Conservation (phyloP, 768 basidiomycete species). For the Mycena filopes region DNA sequence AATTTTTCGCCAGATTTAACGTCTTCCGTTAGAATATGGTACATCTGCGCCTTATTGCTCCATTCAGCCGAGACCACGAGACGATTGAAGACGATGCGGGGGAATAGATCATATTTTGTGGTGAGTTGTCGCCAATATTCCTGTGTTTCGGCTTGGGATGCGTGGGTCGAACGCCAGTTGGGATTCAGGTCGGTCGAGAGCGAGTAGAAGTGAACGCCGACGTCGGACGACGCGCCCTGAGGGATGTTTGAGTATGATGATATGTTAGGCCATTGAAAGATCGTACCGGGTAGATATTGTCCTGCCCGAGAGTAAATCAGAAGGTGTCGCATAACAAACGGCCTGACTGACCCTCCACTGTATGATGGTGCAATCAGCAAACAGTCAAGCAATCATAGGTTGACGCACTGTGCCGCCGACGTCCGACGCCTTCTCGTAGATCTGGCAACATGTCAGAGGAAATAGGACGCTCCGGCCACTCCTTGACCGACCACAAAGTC, state of each 20-base stretch:
- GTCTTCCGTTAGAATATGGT: constrained; percentile 44
- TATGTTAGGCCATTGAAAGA: neutral
- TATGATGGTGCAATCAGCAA: no score
- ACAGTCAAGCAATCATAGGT: no score
- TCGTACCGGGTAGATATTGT: constrained; percentile 48
- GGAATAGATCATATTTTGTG: constrained; percentile 53
- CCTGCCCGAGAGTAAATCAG: constrained; percentile 34
- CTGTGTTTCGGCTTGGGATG: constrained; percentile 53
- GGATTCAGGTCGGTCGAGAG: constrained; percentile 58
- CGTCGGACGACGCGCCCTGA: constrained; percentile 59
- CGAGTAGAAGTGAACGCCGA: constrained; percentile 54
- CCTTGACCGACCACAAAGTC: neutral
- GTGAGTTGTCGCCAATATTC: constrained; percentile 54
- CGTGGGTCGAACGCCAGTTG: constrained; percentile 56
- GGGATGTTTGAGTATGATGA: constrained; percentile 35
- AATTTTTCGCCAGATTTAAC: constrained; percentile 42
- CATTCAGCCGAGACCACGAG: constrained; percentile 58
- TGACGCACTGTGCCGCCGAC: no score
- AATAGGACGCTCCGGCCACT: no score
- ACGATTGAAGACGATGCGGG: constrained; percentile 54
- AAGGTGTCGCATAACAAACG: neutral
- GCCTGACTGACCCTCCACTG: constrained; percentile 57
- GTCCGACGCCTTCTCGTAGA: neutral
- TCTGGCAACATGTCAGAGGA: neutral
- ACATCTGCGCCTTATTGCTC: constrained; percentile 45